phyloP scores from a whole-genome alignment of 768 basidiomycete genomes.

The Zangia roseola region DNA sequence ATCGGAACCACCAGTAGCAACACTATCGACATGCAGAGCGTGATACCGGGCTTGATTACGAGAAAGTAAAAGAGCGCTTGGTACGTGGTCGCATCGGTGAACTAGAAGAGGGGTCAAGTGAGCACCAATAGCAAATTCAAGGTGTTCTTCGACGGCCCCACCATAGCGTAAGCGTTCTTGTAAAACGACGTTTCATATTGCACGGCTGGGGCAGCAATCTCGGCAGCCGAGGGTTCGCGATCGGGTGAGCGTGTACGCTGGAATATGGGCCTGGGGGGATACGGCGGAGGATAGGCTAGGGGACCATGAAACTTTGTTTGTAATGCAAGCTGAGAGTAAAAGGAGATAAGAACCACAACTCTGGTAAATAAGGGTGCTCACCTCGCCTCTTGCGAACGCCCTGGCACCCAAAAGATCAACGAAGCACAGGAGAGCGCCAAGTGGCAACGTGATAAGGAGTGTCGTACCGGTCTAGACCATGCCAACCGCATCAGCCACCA shows the following conservation, averaged over 20 bases:
- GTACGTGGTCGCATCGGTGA: constrained; percentile 79
- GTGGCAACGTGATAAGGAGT: constrained; percentile 72
- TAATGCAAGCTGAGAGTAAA: constrained; percentile 49
- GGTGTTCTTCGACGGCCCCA: constrained; percentile 29
- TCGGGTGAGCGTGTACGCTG: constrained; percentile 48
- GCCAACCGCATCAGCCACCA: constrained; percentile 14
- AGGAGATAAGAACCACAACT: constrained; percentile 10
- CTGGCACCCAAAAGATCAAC: constrained; percentile 74
- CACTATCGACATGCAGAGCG: constrained; percentile 57
- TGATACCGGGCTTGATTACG: constrained; percentile 82
- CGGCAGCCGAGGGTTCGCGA: constrained; percentile 47
- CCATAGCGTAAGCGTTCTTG: constrained; percentile 80
- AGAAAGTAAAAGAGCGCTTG: constrained; percentile 88
- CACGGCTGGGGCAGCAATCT: constrained; percentile 40
- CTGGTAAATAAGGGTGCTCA: constrained; percentile 23
- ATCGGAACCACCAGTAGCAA: constrained; percentile 58
- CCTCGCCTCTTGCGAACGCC: constrained; percentile 69
- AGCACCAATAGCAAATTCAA: constrained; percentile 1
- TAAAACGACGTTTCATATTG: constrained; percentile 71
- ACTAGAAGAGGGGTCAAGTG: constrained; percentile 40
- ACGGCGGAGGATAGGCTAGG: constrained; percentile 58
- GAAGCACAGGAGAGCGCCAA: constrained; percentile 78
- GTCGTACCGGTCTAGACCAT: constrained; percentile 67
- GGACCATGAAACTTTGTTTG: constrained; percentile 72
- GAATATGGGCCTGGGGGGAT: constrained; percentile 74